These are phyloP conservation scores for Fragilaria radians DNA, from an alignment of 108 stramenopile genomes.

Conservation along the genomic window DNA sequence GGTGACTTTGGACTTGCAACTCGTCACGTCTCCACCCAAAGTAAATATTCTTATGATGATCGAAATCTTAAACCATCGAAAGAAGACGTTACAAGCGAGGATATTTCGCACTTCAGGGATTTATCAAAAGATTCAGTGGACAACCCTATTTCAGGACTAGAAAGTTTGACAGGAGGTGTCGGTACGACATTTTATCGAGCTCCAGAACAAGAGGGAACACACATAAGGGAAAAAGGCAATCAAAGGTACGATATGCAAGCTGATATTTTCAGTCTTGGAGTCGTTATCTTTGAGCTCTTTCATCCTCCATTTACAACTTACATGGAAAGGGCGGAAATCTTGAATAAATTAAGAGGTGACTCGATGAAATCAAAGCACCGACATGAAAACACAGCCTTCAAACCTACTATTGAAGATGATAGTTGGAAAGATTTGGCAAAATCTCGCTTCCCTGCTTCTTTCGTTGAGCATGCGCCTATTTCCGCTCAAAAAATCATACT, in stretches of 20 bases:
- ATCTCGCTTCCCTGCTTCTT: slow-evolving; percentile 46
- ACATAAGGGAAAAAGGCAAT: slow-evolving; percentile 14
- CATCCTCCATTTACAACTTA: slow-evolving; percentile 54
- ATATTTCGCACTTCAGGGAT: slow-evolving; percentile 38
- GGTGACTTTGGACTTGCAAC: slow-evolving; percentile 80
- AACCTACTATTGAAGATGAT: background rate
- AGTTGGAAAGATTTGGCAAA: slow-evolving; percentile 20
- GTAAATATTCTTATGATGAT: slow-evolving; percentile 9
- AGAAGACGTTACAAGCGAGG: slow-evolving; percentile 49
- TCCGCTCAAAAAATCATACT: slow-evolving; percentile 64
- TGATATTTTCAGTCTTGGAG: slow-evolving; percentile 76
- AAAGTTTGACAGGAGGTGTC: slow-evolving; percentile 76
- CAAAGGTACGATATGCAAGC: slow-evolving; percentile 59
- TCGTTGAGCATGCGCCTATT: slow-evolving; percentile 31
- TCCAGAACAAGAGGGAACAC: slow-evolving; percentile 50
- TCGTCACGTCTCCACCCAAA: slow-evolving; percentile 13
- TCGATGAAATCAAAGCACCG: slow-evolving; percentile 1
- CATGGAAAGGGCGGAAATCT: slow-evolving; percentile 54
- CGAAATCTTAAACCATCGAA: slow-evolving; percentile 29
- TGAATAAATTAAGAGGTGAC: slow-evolving; percentile 44
- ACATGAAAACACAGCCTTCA: background rate
- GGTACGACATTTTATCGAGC: slow-evolving; percentile 67
- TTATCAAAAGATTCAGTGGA: background rate
- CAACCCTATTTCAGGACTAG: slow-evolving; percentile 9
- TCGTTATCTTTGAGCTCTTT: slow-evolving; percentile 75